A percentile compares a stretch with the other conserved stretches of the same genome.
phyloP scores from a whole-genome alignment of 768 basidiomycete species.

The Amanita rubescens region DNA sequence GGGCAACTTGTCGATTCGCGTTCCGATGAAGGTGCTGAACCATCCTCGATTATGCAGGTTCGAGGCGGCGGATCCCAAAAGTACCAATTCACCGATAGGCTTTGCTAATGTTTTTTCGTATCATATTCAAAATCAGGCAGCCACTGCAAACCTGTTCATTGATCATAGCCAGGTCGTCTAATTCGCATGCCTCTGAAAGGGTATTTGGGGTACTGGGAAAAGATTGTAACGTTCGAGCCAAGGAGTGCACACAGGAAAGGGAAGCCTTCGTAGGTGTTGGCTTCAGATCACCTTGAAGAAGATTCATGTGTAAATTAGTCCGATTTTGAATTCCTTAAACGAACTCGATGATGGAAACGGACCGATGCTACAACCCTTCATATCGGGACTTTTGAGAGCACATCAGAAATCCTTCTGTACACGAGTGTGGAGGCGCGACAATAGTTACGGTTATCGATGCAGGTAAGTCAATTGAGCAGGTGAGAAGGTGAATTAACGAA shows the following conservation, averaged over 20 bases:
- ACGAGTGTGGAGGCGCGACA: no score
- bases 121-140: slow-evolving; percentile 37
- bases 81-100: neutral
- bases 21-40: neutral
- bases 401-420: no score
- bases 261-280: neutral
- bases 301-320: neutral
- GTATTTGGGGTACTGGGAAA: slow-evolving; percentile 42
- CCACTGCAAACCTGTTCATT: slow-evolving; percentile 33
- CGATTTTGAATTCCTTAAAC: no score
- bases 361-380: no score
- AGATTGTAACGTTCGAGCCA: slow-evolving; percentile 30
- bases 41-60: slow-evolving; percentile 18
- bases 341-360: no score
- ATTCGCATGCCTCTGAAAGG: slow-evolving; percentile 33
- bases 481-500: no score
- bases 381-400: no score
- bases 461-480: no score
- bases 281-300: neutral
- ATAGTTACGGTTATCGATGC: no score
- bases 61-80: slow-evolving; percentile 35
- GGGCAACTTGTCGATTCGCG: neutral
- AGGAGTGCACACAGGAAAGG: neutral
- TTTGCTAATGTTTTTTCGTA: slow-evolving; percentile 28
- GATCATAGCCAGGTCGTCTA: slow-evolving; percentile 41